Conservation (phyloP, 768 basidiomycete genomes). For the Agrocybe pediades region DNA sequence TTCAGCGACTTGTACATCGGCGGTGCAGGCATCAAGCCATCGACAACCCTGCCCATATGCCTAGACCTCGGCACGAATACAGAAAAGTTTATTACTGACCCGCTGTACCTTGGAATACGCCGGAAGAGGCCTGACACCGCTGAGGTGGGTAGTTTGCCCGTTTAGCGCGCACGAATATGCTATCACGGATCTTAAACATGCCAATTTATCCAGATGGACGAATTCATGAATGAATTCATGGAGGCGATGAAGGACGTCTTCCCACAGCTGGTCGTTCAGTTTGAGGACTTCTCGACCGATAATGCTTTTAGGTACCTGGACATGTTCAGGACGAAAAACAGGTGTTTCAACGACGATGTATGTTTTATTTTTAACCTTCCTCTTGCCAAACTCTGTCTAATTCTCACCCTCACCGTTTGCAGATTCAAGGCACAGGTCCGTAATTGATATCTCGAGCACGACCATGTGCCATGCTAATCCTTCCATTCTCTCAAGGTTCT, state of each 20-base stretch:
- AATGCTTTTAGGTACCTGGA: constrained; percentile 77
- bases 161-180: neutral
- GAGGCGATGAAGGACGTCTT: constrained; percentile 62
- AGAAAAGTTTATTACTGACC: constrained; percentile 62
- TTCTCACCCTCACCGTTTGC: constrained; percentile 8
- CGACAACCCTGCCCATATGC: constrained; percentile 62
- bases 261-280: constrained; percentile 71
- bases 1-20: constrained; percentile 67
- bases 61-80: constrained; percentile 82
- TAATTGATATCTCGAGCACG: neutral
- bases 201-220: constrained; percentile 51
- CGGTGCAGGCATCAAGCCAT: constrained; percentile 64
- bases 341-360: constrained; percentile 76
- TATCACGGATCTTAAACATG: constrained; percentile 3
- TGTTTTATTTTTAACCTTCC: constrained; percentile 26
- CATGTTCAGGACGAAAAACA: constrained; percentile 56
- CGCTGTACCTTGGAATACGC: constrained; percentile 74
- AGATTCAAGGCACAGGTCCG: constrained; percentile 68
- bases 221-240: constrained; percentile 81
- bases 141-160: constrained; percentile 36
- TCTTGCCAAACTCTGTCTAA: neutral
- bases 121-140: constrained; percentile 46
- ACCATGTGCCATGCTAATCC: neutral
- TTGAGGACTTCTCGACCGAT: constrained; percentile 78
- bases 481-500: constrained; percentile 42